These are phyloP conservation scores for Akanthomyces muscarius DNA, from an alignment of 2,329 filamentous ascomycete species.

Conservation along the genomic window DNA sequence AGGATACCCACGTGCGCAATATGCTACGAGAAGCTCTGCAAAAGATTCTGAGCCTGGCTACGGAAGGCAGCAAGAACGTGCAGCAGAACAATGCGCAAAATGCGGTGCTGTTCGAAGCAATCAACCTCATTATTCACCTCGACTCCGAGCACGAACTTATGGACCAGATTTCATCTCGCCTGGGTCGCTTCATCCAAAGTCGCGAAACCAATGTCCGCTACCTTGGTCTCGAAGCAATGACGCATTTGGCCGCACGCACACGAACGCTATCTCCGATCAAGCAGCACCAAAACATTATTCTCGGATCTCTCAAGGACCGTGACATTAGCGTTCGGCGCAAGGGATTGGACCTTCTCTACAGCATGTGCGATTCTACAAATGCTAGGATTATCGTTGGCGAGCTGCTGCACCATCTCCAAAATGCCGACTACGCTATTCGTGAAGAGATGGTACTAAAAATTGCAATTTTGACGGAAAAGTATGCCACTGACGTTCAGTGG, in stretches of 20 bases:
- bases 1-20: constrained; percentile 86
- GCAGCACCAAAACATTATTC: constrained; percentile 93
- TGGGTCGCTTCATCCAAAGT: constrained; percentile 95
- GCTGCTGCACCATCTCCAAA: constrained; percentile 89
- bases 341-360: constrained; percentile 93
- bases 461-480: constrained; percentile 96
- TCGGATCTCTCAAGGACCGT: constrained; percentile 87
- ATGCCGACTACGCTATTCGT: constrained; percentile 93
- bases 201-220: constrained; percentile 97
- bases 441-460: constrained; percentile 99
- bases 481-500: constrained; percentile 97
- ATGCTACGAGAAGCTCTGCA: constrained; percentile 90
- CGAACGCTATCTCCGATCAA: constrained; percentile 97
- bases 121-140: constrained; percentile 96
- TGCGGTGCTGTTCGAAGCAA: constrained; percentile 94
- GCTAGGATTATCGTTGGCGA: constrained; percentile 90
- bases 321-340: constrained; percentile 97
- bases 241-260: constrained; percentile 86
- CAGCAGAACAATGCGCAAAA: constrained; percentile 99
- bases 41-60: constrained; percentile 83
- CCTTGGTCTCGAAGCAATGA: constrained; percentile 94
- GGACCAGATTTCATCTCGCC: constrained; percentile 86
- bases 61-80: constrained; percentile 95
- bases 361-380: constrained; percentile 98
- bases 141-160: constrained; percentile 93